These are phyloP conservation scores for Petrea volubilis DNA, from an alignment of 257 asterid genomes.

Conservation along the genomic window DNA sequence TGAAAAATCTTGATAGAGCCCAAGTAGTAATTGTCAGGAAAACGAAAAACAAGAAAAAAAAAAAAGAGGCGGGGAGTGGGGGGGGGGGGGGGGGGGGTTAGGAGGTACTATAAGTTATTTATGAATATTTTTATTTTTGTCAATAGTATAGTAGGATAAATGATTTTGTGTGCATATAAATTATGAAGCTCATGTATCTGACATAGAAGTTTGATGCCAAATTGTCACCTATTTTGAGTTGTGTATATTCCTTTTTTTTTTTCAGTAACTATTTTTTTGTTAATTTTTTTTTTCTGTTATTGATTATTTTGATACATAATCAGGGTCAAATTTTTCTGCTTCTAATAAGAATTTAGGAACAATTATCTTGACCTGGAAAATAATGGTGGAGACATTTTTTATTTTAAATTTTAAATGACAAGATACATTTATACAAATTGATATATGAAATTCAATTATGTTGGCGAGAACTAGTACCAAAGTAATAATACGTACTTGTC, in stretches of 20 bases:
- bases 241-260: background rate
- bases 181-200: background rate
- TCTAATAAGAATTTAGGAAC: too few species aligned
- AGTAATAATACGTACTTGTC: background rate
- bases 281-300: background rate
- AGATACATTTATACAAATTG: too few species aligned
- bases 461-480: background rate
- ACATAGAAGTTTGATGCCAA: background rate
- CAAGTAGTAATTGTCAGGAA: background rate
- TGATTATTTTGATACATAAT: background rate
- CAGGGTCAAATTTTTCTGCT: too few species aligned
- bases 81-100: too few species aligned
- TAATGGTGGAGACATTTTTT: too few species aligned
- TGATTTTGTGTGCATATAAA: conserved; percentile 16
- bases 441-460: background rate
- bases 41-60: background rate
- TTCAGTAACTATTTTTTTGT: background rate
- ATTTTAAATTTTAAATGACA: too few species aligned
- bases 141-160: background rate
- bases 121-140: background rate
- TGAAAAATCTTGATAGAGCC: conserved; percentile 24
- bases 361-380: too few species aligned
- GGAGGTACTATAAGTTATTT: too few species aligned
- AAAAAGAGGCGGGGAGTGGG: too few species aligned
- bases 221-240: too few species aligned